Evolutionary conservation across 2,329 filamentous ascomycete genomes (phyloP), one percentile per base, ranked within the genome.

Genomic region (Zymoseptoria crescenta): DNA sequence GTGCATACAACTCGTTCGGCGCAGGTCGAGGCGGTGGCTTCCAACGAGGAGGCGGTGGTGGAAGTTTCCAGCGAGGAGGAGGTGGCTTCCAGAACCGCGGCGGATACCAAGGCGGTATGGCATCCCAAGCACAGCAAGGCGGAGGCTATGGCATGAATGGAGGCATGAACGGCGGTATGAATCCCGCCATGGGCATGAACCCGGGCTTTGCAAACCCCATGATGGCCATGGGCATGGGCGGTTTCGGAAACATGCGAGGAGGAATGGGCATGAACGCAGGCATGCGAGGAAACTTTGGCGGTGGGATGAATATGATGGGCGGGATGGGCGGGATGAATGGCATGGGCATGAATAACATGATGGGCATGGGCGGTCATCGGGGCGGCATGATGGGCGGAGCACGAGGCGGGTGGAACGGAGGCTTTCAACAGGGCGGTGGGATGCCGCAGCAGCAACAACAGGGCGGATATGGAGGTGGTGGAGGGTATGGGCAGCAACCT

Each of bases 351-450:
- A 73, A 68, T n/a, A 45, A 45, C 35, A 45, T 45, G 48, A 75
- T 81, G 77, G 70, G 63, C 8, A 74, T 76, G 77, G 69, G 83
- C 78, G 76, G 75, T 29, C 76, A 48, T 29, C 52, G 57, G 16
- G 55, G 56, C 4, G 72, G 20, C 79, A 82, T 79, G 75, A 75
- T 57, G 80, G 79, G 77, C 74, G 48, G 75, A 54, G 80, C 80
- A 75, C 78, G 76, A 49, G 83, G 83, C 77, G 80, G 78, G 27
- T 74, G 73, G 67, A 72, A 72, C 48, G 62, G 62, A 57, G 62
- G 64, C 13, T 52, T 52, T 19, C 59, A 60, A 41, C 35, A 86
- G 85, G 83, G 82, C 80, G 65, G 82, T 80, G 65, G 82, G 78
- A 57, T 57, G 52, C 52, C 24, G 51, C 51, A 49, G 21, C 41